Evolutionary conservation across 2,329 filamentous ascomycete genomes (phyloP), one percentile per base, ranked within the genome.

Genomic region (Cladosporium sp.): DNA sequence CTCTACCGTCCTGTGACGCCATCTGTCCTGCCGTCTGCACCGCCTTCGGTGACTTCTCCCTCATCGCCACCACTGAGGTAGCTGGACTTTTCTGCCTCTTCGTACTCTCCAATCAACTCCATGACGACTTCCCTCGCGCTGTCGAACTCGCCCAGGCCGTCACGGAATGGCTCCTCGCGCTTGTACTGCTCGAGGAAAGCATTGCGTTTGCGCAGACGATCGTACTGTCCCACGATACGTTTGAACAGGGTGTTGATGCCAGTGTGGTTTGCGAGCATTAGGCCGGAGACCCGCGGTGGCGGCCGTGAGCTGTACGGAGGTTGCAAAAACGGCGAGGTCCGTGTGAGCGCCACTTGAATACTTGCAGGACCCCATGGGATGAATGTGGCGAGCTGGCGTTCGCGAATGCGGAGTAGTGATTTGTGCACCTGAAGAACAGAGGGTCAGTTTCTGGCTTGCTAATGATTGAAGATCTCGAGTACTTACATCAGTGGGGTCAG

Each of bases 191-290:
- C 94, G 69, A 99, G 83, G 75, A 97, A 99, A 51, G 94, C 94
- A 73, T 97, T 97, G 54, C 93, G 89, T 77, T 97, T 97, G 60
- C 94, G 85, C 80, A 99, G 88, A 25, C 89, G 88, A 68, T 96
- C 92, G 75, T 97, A 99, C 72, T 96, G 93, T 63, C 85, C 84
- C 14, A 97, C 84, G 63, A 97, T 96, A 45, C 93, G 86, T 74
- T 95, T 96, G 80, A 99, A 99, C 9, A 99, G 82, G 77, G 94
- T 97, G 49, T 93, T 90, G 66, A 99, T 96, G 64, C 92, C 96
- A 0, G 94, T 99, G 73, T 99, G 94, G 72, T 99, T 99, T 12
- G 94, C 94, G 60, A 99, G 80, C 94, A 99, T 99, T 60, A 99
- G 83, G 2, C 94, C 94, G 64, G 91, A 96, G 56, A 99, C 94